Conservation (phyloP, 371 early-diverging fungal species). For the Haplosporangium sp. region DNA sequence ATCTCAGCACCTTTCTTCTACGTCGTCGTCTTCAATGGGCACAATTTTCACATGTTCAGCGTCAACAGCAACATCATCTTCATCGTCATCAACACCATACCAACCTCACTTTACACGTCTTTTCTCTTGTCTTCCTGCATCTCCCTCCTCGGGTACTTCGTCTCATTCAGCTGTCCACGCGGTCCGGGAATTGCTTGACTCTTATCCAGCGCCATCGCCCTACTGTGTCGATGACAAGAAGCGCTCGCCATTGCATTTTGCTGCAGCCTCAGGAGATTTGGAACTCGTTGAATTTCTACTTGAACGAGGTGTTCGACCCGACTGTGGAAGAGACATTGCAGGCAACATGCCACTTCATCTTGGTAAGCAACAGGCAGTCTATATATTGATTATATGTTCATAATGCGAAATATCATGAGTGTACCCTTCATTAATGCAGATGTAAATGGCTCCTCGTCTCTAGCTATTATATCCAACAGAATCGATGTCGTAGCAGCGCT, state of each 20-base stretch:
- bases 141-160: constrained; percentile 9
- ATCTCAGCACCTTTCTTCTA: background rate
- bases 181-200: constrained; percentile 47
- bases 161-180: constrained; percentile 46
- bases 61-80: constrained; percentile 2
- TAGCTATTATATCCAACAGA: constrained; percentile 51
- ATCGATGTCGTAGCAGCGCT: constrained; percentile 52
- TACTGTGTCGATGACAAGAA: constrained; percentile 55
- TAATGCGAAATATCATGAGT: background rate
- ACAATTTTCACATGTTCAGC: constrained; percentile 13
- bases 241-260: constrained; percentile 51
- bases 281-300: constrained; percentile 50
- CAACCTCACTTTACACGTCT: constrained; percentile 28
- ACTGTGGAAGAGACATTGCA: constrained; percentile 52
- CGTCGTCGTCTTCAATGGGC: constrained; percentile 1
- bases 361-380: constrained; percentile 14
- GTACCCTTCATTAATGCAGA: background rate
- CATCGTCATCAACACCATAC: constrained; percentile 18
- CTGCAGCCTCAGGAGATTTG: constrained; percentile 48
- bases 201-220: constrained; percentile 50
- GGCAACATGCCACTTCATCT: constrained; percentile 53
- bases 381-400: background rate
- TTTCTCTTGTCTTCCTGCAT: constrained; percentile 11
- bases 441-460: background rate
- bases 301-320: constrained; percentile 50